Conservation (phyloP, 2,329 filamentous ascomycete species). For the Botrytis galanthina region DNA sequence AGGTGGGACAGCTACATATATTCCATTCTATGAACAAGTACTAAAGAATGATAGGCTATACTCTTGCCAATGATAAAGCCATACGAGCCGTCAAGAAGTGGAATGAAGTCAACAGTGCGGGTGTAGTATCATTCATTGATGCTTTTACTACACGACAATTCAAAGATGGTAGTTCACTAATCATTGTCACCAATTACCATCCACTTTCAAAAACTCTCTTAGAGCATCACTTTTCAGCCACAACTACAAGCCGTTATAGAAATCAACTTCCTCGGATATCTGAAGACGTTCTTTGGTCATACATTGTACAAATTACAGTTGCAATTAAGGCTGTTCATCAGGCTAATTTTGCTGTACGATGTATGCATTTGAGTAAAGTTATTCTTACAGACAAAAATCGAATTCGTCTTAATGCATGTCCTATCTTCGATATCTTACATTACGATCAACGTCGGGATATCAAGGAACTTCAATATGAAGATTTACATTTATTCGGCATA, state of each 20-base stretch:
- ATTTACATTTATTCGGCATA: constrained; percentile 79
- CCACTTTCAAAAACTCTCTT: constrained; percentile 86
- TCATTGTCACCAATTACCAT: constrained; percentile 92
- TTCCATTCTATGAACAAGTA: background rate
- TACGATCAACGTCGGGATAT: constrained; percentile 69
- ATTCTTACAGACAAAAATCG: constrained; percentile 88
- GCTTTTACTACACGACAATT: constrained; percentile 93
- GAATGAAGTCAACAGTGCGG: constrained; percentile 80
- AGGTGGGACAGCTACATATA: constrained; percentile 46
- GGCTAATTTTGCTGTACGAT: constrained; percentile 76
- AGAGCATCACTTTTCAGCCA: constrained; percentile 66
- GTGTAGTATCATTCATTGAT: constrained; percentile 82
- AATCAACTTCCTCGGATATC: constrained; percentile 46
- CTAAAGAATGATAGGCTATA: constrained; percentile 57
- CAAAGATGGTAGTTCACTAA: constrained; percentile 80
- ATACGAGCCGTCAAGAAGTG: constrained; percentile 84
- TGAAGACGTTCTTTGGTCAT: constrained; percentile 83
- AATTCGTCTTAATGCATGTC: constrained; percentile 83
- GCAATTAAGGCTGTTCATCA: constrained; percentile 84
- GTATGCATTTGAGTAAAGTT: constrained; percentile 85
- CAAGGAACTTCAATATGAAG: constrained; percentile 79
- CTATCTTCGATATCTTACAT: constrained; percentile 84
- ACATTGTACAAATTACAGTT: constrained; percentile 86
- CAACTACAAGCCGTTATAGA: constrained; percentile 40
- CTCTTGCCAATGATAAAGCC: constrained; percentile 83